Evolutionary conservation across 768 basidiomycete species (phyloP).

Genomic region (Mycena floridula): DNA sequence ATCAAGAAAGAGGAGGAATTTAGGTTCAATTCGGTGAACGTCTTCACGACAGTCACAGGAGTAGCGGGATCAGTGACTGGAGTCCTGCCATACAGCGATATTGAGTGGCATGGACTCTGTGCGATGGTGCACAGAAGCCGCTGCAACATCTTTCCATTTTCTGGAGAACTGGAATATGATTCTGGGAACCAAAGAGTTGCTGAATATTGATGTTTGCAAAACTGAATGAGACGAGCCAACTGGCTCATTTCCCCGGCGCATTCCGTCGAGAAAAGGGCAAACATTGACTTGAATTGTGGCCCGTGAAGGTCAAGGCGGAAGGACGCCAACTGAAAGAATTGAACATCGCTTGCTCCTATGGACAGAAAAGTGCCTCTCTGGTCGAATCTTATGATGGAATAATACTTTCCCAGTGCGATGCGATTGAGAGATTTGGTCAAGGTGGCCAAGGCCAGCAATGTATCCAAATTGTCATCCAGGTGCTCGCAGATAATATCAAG

Average conservation of each 20-base stretch:
- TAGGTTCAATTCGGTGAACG: not conserved
- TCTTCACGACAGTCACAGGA: not conserved
- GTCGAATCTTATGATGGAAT: not conserved
- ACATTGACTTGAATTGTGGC: not conserved
- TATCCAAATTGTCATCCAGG: not conserved
- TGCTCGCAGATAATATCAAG: not conserved
- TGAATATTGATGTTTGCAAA: not conserved
- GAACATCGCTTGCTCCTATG: not conserved
- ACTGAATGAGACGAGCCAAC: not conserved
- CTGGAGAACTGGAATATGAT: not conserved
- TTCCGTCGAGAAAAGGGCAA: not conserved
- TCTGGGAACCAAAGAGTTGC: not conserved
- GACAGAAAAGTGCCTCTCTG: not conserved
- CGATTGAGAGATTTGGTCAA: not conserved
- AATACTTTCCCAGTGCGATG: not conserved
- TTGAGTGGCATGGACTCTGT: not conserved
- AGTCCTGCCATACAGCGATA: not conserved
- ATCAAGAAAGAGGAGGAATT: not conserved
- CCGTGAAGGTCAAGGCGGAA: not conserved
- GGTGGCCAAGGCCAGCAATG: not conserved
- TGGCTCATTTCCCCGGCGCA: not conserved
- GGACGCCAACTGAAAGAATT: not conserved
- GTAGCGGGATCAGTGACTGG: not conserved
- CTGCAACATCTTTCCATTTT: not conserved
- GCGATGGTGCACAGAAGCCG: not conserved